Evolutionary conservation across 768 basidiomycete species (phyloP), one percentile per base, ranked within the genome.

Genomic region (Amanita exitialis): DNA sequence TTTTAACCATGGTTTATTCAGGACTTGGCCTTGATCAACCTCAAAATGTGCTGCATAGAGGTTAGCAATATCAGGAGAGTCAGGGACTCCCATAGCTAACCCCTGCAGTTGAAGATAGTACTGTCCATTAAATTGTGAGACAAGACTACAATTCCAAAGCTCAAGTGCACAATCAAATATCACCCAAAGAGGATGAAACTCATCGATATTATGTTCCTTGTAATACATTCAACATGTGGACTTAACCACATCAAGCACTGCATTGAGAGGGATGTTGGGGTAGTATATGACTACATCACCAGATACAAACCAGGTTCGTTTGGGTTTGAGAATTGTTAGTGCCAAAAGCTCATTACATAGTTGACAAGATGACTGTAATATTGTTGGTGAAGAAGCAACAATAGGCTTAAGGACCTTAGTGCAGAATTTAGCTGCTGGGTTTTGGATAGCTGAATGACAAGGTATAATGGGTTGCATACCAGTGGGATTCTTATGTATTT

Each of bases 101-200:
- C 48, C 52, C 42, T 46, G n/a, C n/a, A 21, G 1, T 43, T 58
- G 57, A 43, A 23, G 20, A 32, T 46, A 55, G 48, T 39, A 55
- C 32, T 36, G 27, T 25, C 39, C 35, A 20, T 44, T 48, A 49
- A 53, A 53, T 35, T 53, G 41, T 51, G 53, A 28, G 21, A 56
- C 51, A 30, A 56, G 25, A 28, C 37, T 10, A 20, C 38, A 39
- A 46, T 56, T 56, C 41, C 55, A 52, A 50, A 53, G 44, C 28
- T 49, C 32, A 43, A 56, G 48, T 47, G 55, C 55, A 37, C 35
- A 32, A 34, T 53, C 49, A 12, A 41, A 41, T 3, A 23, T 16
- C 6, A 2, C 16, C 39, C 39, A 41, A 3, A 41, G 5, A 3
- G n/a, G n/a, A 18, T 41, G 18, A 20, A 10, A 13, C 4, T 18